phyloP scores from a whole-genome alignment of 352 stramenopile species.

The Peronospora tabacina region DNA sequence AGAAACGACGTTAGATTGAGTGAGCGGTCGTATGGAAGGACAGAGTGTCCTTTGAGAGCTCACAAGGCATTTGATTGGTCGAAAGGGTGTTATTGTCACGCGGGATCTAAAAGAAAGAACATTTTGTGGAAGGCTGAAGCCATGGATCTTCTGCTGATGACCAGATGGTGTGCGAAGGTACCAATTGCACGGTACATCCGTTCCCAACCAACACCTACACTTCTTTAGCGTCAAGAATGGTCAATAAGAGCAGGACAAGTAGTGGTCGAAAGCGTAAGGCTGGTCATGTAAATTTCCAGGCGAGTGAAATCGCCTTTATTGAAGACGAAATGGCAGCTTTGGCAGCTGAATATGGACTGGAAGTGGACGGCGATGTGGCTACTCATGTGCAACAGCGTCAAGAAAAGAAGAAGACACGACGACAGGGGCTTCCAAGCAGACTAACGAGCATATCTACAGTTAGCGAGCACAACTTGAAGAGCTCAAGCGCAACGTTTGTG shows the following conservation, averaged over 20 bases:
- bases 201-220: background rate
- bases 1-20: too few relatives aligned
- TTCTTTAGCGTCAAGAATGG: background rate
- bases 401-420: conserved; percentile 36
- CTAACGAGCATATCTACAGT: background rate
- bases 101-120: too few relatives aligned
- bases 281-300: conserved; percentile 64
- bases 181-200: background rate
- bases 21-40: too few relatives aligned
- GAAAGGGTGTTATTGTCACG: too few relatives aligned
- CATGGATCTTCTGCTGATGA: background rate
- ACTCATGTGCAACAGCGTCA: conserved; percentile 51
- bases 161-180: background rate
- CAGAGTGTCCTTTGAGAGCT: too few relatives aligned
- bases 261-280: conserved; percentile 56
- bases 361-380: conserved; percentile 61
- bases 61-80: too few relatives aligned
- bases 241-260: conserved; percentile 21
- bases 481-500: background rate
- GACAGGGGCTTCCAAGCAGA: conserved; percentile 6
- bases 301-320: conserved; percentile 75
- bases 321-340: conserved; percentile 80
- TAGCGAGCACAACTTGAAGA: background rate
- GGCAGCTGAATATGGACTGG: conserved; percentile 67
- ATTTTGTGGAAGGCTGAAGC: too few relatives aligned